Evolutionary conservation across 2,329 filamentous ascomycete species (phyloP).

Genomic region (Clarireedia homoeocarpa): DNA sequence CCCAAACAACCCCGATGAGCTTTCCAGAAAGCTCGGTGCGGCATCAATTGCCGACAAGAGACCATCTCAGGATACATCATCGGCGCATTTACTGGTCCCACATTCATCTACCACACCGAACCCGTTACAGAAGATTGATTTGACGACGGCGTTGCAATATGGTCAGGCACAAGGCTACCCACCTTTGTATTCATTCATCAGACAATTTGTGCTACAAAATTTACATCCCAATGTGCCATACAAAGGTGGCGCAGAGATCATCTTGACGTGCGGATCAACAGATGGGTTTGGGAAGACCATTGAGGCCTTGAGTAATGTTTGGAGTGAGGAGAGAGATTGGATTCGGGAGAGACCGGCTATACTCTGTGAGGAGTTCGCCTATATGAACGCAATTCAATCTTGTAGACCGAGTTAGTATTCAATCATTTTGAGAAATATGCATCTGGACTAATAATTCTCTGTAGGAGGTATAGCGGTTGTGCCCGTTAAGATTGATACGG

Average conservation of each 20-base stretch:
- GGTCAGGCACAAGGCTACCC: constrained; percentile 76
- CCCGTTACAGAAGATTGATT: constrained; percentile 63
- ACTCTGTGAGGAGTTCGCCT: constrained; percentile 73
- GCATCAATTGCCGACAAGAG: constrained; percentile 18
- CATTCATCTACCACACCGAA: constrained; percentile 54
- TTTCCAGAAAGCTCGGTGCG: constrained; percentile 32
- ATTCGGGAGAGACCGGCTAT: constrained; percentile 65
- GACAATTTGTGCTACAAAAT: constrained; percentile 67
- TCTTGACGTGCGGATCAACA: constrained; percentile 74
- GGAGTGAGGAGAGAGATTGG: constrained; percentile 61
- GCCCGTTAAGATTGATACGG: constrained; percentile 66
- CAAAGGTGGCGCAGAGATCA: constrained; percentile 63
- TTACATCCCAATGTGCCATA: constrained; percentile 81
- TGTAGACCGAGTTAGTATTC: constrained; percentile 39
- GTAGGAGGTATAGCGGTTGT: constrained; percentile 53
- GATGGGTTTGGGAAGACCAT: constrained; percentile 78
- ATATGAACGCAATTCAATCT: constrained; percentile 67
- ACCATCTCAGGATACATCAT: constrained; percentile 19
- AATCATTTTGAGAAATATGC: too few relatives aligned
- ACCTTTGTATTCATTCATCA: constrained; percentile 67
- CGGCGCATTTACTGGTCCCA: constrained; percentile 59
- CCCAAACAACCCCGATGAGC: constrained; percentile 30
- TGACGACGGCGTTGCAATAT: constrained; percentile 80
- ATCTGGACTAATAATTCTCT: background rate
- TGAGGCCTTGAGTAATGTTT: constrained; percentile 67